Conservation (phyloP, 805 yeast species). For the Cyberlindnera nakhonratchasimensis region DNA sequence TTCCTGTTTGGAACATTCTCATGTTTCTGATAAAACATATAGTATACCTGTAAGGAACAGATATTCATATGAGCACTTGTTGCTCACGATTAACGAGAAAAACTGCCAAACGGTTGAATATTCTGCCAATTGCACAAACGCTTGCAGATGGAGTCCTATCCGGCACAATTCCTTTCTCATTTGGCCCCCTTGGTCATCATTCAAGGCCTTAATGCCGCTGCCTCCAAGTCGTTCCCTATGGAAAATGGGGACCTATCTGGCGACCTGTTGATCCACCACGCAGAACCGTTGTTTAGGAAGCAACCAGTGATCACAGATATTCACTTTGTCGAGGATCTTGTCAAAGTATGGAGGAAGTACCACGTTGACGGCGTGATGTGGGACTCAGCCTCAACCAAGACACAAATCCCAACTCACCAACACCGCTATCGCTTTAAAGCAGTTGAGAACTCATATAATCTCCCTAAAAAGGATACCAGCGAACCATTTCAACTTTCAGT, state of each 20-base stretch:
- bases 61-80: no score
- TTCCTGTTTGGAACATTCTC: no score
- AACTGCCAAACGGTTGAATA: no score
- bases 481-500: conserved; percentile 11
- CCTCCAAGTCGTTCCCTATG: conserved; percentile 9
- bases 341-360: conserved; percentile 30
- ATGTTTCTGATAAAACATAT: no score
- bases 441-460: conserved; percentile 26
- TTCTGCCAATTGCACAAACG: not conserved
- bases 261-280: conserved; percentile 3
- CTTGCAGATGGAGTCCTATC: conserved; percentile 38
- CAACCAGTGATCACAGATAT: conserved; percentile 5
- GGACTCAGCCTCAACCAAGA: conserved; percentile 26
- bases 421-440: conserved; percentile 32
- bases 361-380: conserved; percentile 29
- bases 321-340: conserved; percentile 22
- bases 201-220: conserved; percentile 37
- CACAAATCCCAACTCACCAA: conserved; percentile 22
- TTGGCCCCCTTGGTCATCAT: conserved; percentile 39
- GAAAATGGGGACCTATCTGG: conserved; percentile 6
- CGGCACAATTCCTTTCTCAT: conserved; percentile 32
- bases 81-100: no score
- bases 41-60: no score
- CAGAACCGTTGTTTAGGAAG: conserved; percentile 16
- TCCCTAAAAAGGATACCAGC: conserved; percentile 20